A percentile compares a stretch with the other conserved stretches of the same genome.
Conservation (phyloP, 2,329 filamentous ascomycete genomes). For the Microsporum ferrugineum region DNA sequence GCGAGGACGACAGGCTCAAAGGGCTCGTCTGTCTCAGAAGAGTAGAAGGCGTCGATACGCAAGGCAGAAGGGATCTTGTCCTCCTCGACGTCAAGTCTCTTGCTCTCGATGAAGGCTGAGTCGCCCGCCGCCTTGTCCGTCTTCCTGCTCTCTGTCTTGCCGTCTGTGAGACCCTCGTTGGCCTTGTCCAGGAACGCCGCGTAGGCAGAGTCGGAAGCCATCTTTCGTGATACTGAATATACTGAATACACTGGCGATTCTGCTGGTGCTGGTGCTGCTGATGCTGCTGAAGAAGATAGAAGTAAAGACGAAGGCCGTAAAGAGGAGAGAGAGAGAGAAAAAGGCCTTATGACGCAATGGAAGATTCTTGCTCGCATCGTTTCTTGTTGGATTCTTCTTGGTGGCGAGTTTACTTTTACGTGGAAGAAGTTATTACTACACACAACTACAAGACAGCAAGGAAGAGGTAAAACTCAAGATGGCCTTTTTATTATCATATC, state of each 20-base stretch:
- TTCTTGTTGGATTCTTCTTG: not conserved
- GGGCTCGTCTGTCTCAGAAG: conserved; percentile 74
- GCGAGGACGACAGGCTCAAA: conserved; percentile 65
- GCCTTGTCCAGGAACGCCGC: conserved; percentile 76
- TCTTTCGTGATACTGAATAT: conserved; percentile 13
- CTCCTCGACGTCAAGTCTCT: conserved; percentile 24
- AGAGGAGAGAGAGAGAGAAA: not conserved
- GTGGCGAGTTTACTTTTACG: not conserved
- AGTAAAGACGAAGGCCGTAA: not conserved
- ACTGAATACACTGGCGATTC: not conserved
- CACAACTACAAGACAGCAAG: not conserved
- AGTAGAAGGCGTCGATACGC: conserved; percentile 53
- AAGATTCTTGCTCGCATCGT: not conserved
- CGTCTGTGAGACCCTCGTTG: conserved; percentile 49
- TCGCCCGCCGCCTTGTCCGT: conserved; percentile 19
- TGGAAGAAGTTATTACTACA: not conserved
- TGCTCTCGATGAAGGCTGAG: conserved; percentile 25
- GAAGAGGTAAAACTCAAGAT: not conserved
- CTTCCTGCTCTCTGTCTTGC: not conserved
- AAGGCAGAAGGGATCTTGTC: conserved; percentile 52
- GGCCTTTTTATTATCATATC: not conserved
- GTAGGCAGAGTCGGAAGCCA: conserved; percentile 66
- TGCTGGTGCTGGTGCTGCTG: not conserved
- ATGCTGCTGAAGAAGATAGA: not conserved
- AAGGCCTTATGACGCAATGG: not conserved